phyloP scores from a whole-genome alignment of 164 flowering plant genomes.

The Malania oleifera region DNA sequence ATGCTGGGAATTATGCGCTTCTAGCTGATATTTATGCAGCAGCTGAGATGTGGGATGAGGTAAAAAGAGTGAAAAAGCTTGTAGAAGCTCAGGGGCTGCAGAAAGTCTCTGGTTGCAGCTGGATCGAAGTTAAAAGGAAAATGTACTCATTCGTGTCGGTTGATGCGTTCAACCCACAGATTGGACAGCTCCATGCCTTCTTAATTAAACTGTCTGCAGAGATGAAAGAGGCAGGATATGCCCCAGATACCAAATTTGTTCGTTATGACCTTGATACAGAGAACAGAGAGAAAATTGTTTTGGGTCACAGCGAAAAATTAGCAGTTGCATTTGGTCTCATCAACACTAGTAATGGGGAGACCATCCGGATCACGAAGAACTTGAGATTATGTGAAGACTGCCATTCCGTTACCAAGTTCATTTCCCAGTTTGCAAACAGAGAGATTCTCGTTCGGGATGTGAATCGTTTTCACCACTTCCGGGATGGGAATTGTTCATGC shows the following conservation, averaged over 20 bases:
- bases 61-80: constrained; percentile 47
- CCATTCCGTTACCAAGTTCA: constrained; percentile 66
- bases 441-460: constrained; percentile 82
- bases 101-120: constrained; percentile 61
- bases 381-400: constrained; percentile 82
- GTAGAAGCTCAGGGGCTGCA: constrained; percentile 41
- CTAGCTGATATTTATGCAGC: constrained; percentile 66
- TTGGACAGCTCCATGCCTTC: constrained; percentile 51
- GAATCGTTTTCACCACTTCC: constrained; percentile 76
- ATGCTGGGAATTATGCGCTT: constrained; percentile 79
- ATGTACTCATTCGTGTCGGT: constrained; percentile 46
- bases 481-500: constrained; percentile 81
- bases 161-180: constrained; percentile 58
- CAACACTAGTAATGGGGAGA: constrained; percentile 50
- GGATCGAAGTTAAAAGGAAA: constrained; percentile 62
- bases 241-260: constrained; percentile 59
- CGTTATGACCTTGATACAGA: constrained; percentile 59
- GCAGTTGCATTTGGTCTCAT: constrained; percentile 80
- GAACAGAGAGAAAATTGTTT: constrained; percentile 57
- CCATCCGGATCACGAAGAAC: constrained; percentile 76
- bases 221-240: constrained; percentile 71
- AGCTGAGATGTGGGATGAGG: constrained; percentile 66
- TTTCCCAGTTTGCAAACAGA: constrained; percentile 59
- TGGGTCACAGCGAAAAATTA: constrained; percentile 84
- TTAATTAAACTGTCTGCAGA: constrained; percentile 41